These are phyloP conservation scores for Penicillium sp. DNA, from an alignment of 2,329 filamentous ascomycete genomes.

Conservation along the genomic window DNA sequence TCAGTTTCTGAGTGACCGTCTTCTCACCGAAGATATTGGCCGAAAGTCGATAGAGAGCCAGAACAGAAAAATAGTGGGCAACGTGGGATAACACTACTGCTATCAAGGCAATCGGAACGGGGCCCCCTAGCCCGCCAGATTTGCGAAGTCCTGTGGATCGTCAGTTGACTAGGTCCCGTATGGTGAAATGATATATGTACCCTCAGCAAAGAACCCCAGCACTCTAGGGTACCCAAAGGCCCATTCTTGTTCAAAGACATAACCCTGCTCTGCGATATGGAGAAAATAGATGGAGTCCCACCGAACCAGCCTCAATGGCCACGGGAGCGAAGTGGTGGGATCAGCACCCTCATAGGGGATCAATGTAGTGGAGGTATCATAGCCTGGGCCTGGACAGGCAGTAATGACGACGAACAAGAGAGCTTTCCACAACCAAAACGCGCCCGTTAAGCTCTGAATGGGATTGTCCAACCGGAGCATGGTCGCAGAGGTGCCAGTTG, in stretches of 20 bases:
- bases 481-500: conserved; percentile 10
- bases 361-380: conserved; percentile 63
- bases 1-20: conserved; percentile 28
- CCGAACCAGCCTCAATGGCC: conserved; percentile 51
- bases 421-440: conserved; percentile 59
- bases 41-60: conserved; percentile 70
- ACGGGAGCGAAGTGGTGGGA: conserved; percentile 17
- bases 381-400: conserved; percentile 58
- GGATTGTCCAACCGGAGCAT: conserved; percentile 32
- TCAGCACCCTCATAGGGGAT: conserved; percentile 33
- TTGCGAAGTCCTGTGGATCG: conserved; percentile 23
- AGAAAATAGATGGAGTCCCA: conserved; percentile 67
- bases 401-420: conserved; percentile 53
- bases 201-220: conserved; percentile 39
- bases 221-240: conserved; percentile 60
- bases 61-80: conserved; percentile 74
- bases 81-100: conserved; percentile 69
- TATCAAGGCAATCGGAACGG: conserved; percentile 43
- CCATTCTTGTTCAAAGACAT: conserved; percentile 66
- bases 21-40: conserved; percentile 52
- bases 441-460: conserved; percentile 33
- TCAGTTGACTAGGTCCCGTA: neutral
- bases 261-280: conserved; percentile 54
- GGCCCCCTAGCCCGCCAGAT: conserved; percentile 22
- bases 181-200: conserved; percentile 21